A percentile compares a stretch with the other conserved stretches of the same genome.
These are phyloP conservation scores for Coniella vitis DNA, from an alignment of 2,329 filamentous ascomycete species.

Conservation along the genomic window DNA sequence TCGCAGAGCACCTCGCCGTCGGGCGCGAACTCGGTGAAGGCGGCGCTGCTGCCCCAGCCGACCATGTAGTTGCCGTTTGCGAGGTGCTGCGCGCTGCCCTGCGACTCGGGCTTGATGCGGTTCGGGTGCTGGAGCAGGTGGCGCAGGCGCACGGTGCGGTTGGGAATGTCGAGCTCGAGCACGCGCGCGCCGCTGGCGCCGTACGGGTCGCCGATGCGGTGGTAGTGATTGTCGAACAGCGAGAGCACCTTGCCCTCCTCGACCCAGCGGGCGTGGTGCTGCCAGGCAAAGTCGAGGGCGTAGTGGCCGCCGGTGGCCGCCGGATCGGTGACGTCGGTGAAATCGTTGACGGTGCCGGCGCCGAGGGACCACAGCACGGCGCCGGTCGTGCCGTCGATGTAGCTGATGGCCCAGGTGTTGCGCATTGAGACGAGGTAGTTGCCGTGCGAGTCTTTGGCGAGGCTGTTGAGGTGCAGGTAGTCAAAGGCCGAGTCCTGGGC, in stretches of 20 bases:
- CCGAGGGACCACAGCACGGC: slow-evolving; percentile 31
- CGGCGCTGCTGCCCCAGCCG: slow-evolving; percentile 36
- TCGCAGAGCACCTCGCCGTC: slow-evolving; percentile 18
- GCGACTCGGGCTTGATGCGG: slow-evolving; percentile 19
- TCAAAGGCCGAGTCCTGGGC: slow-evolving; percentile 23
- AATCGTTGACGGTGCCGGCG: slow-evolving; percentile 26
- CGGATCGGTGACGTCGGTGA: slow-evolving; percentile 27
- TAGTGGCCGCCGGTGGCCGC: slow-evolving; percentile 20
- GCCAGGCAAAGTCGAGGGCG: slow-evolving; percentile 27
- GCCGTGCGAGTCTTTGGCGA: slow-evolving; percentile 27
- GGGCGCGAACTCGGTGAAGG: slow-evolving; percentile 14
- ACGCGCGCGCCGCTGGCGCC: slow-evolving; percentile 18
- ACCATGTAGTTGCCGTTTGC: slow-evolving; percentile 47
- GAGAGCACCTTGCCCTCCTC: slow-evolving; percentile 23
- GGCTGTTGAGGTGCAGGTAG: slow-evolving; percentile 33
- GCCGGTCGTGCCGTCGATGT: slow-evolving; percentile 20
- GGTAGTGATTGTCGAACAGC: slow-evolving; percentile 31
- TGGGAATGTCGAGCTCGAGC: slow-evolving; percentile 22
- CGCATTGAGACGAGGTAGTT: slow-evolving; percentile 32
- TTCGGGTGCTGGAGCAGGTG: slow-evolving; percentile 25
- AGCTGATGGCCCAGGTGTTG: slow-evolving; percentile 24
- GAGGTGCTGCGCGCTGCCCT: slow-evolving; percentile 46
- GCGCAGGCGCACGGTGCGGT: slow-evolving; percentile 24
- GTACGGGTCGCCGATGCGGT: slow-evolving; percentile 13
- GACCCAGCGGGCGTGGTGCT: slow-evolving; percentile 30